A percentile compares a stretch with the other conserved stretches of the same genome.
Conservation (phyloP, 169 alveolate species). For the Plasmodium falciparum region DNA sequence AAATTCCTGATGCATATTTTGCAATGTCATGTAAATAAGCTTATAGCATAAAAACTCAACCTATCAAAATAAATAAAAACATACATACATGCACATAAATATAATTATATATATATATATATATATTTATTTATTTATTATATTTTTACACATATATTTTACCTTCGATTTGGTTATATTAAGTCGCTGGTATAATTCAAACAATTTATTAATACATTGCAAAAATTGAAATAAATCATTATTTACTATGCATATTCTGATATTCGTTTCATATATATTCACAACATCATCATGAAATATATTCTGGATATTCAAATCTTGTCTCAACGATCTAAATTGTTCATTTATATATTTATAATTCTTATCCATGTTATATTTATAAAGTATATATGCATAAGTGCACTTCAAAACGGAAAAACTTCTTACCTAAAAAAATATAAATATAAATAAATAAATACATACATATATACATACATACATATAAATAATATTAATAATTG, state of each 20-base stretch:
- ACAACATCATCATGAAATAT: conserved; percentile 90
- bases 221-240: conserved; percentile 95
- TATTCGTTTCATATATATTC: conserved; percentile 94
- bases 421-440: conserved; percentile 18
- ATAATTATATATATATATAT: conserved; percentile 7
- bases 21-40: conserved; percentile 78
- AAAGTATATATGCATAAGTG: conserved; percentile 82
- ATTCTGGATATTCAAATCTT: conserved; percentile 95
- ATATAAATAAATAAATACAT: neutral
- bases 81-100: neutral
- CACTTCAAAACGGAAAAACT: conserved; percentile 51
- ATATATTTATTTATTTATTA: neutral
- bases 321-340: conserved; percentile 93
- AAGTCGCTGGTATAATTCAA: conserved; percentile 86
- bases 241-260: conserved; percentile 93
- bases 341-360: conserved; percentile 91
- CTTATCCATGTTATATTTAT: conserved; percentile 78
- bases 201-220: conserved; percentile 94
- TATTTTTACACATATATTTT: neutral
- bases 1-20: conserved; percentile 80
- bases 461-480: neutral
- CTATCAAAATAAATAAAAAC: conserved; percentile 43
- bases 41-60: conserved; percentile 80
- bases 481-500: neutral
- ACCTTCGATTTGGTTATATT: conserved; percentile 78